A percentile compares a stretch with the other conserved stretches of the same genome.
Conservation (phyloP, 106 monocot species). For the Posidonia australis region DNA sequence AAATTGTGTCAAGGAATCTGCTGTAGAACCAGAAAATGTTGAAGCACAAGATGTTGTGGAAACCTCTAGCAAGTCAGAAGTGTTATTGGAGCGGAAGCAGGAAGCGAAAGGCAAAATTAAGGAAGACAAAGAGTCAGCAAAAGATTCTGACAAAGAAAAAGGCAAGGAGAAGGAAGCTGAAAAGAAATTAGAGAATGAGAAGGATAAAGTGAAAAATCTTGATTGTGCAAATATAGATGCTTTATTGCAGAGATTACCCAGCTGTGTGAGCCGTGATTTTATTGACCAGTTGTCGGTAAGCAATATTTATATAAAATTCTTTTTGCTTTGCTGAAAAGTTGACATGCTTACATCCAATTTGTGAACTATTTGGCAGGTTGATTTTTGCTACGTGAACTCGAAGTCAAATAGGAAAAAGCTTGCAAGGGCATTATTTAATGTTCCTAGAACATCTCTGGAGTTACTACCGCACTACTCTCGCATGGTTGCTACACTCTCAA, state of each 20-base stretch:
- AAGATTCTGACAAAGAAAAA: slow-evolving; percentile 70
- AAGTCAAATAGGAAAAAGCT: slow-evolving; percentile 92
- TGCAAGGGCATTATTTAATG: slow-evolving; percentile 68
- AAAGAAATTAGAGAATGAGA: slow-evolving; percentile 69
- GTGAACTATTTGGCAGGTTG: slow-evolving; percentile 46
- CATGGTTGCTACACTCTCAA: slow-evolving; percentile 86
- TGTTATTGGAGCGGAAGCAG: slow-evolving; percentile 30
- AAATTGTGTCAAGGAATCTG: slow-evolving; percentile 35
- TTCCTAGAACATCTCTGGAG: slow-evolving; percentile 89
- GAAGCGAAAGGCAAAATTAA: slow-evolving; percentile 65
- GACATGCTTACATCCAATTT: neutral
- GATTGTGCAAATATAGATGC: slow-evolving; percentile 77
- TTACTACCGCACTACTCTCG: slow-evolving; percentile 92
- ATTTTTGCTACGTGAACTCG: slow-evolving; percentile 94
- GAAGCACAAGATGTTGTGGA: slow-evolving; percentile 43
- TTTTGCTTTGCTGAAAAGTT: slow-evolving; percentile 5
- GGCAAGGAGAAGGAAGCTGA: slow-evolving; percentile 60
- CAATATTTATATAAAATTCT: neutral
- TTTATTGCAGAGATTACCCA: slow-evolving; percentile 83
- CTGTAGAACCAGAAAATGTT: slow-evolving; percentile 34
- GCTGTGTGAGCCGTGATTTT: slow-evolving; percentile 94
- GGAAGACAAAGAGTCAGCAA: slow-evolving; percentile 46
- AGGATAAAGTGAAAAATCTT: slow-evolving; percentile 63
- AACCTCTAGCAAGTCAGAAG: slow-evolving; percentile 29
- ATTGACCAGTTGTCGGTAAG: slow-evolving; percentile 94